Evolutionary conservation across 257 asterid species (phyloP).

Genomic region (Penstemon davidsonii): DNA sequence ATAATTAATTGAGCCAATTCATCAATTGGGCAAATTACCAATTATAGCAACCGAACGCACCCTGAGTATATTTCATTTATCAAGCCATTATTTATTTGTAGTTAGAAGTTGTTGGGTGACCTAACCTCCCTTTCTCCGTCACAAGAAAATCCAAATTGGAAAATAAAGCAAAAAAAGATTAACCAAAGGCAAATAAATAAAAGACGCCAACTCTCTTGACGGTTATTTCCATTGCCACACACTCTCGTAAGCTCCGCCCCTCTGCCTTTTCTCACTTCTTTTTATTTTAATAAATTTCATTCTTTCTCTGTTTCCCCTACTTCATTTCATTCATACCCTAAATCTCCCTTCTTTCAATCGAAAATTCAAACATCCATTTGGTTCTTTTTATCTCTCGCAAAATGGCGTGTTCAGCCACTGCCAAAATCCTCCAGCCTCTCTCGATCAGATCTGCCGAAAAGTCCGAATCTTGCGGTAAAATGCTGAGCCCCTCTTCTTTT

Average conservation of each 20-base stretch:
- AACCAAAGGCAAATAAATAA: too few species aligned
- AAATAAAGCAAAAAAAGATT: too few species aligned
- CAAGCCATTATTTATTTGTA: too few species aligned
- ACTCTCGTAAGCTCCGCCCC: slow-evolving; percentile 59
- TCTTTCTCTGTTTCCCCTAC: background rate
- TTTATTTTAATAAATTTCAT: slow-evolving; percentile 15
- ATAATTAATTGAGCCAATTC: too few species aligned
- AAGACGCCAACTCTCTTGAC: slow-evolving; percentile 27
- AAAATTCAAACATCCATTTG: background rate
- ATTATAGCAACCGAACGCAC: too few species aligned
- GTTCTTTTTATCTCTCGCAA: background rate
- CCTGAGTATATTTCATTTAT: too few species aligned
- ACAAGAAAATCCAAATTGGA: too few species aligned
- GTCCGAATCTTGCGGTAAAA: slow-evolving; percentile 40
- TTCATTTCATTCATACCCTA: background rate
- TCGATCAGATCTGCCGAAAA: slow-evolving; percentile 68
- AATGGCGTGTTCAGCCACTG: slow-evolving; percentile 70
- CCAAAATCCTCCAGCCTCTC: slow-evolving; percentile 55
- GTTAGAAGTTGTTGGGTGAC: too few species aligned
- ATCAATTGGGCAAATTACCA: too few species aligned
- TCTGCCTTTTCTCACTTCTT: slow-evolving; percentile 14
- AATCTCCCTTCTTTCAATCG: background rate
- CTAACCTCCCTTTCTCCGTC: too few species aligned
- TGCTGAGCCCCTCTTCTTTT: slow-evolving; percentile 38
- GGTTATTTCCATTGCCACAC: slow-evolving; percentile 48